Conservation (phyloP, 768 basidiomycete genomes). For the Boletus pseudo-olivaceus region DNA sequence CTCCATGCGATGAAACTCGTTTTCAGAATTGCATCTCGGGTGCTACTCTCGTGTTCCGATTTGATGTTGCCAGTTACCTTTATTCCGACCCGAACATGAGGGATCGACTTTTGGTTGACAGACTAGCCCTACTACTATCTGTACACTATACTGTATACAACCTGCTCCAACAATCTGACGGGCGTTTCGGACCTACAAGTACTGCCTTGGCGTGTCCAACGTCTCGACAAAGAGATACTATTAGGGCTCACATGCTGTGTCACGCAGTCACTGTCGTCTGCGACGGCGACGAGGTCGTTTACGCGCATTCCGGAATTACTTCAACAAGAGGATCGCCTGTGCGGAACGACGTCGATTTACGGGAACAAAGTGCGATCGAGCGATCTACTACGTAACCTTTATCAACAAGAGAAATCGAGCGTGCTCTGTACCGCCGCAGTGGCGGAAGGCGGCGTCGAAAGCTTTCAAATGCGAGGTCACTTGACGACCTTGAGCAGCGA, state of each 20-base stretch:
- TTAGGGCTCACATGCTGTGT: too few relatives aligned
- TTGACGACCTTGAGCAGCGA: background rate
- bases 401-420: background rate
- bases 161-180: too few relatives aligned
- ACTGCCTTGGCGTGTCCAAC: background rate
- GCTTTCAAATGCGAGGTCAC: background rate
- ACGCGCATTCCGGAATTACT: background rate
- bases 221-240: background rate
- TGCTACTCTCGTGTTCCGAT: background rate
- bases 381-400: background rate
- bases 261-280: background rate
- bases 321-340: background rate
- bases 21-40: background rate
- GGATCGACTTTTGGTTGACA: background rate
- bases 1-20: background rate
- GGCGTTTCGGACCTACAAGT: too few relatives aligned
- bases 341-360: background rate
- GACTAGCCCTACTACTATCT: too few relatives aligned
- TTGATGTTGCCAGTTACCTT: background rate
- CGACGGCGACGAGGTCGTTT: background rate
- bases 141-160: background rate
- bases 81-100: too few relatives aligned
- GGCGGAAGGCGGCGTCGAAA: background rate
- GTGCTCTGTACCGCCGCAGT: background rate
- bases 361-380: too few relatives aligned